Evolutionary conservation across 2,329 filamentous ascomycete genomes (phyloP), one percentile per base, ranked within the genome.

Genomic region (Tolypocladium ophioglossoides): DNA sequence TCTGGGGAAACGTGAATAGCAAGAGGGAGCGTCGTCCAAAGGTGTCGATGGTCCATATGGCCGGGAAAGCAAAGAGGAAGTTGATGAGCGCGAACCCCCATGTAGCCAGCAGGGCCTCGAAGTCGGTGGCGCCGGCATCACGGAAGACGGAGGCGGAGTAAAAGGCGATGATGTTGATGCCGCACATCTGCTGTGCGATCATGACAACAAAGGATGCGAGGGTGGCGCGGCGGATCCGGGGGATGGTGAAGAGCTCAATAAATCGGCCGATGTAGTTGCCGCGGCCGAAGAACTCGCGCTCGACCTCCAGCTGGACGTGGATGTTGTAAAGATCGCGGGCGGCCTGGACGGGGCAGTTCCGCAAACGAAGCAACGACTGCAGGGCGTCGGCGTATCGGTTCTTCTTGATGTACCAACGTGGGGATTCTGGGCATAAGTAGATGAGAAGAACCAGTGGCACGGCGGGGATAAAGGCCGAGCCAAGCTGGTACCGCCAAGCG

Each of bases 131-230:
- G 5, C 83, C 83, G 2, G 84, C 78, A 1, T 84, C 66, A 35
- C 67, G 61, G 62, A 84, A 84, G 18, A 84, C 74, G 6, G 82
- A 84, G 0, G 82, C 84, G 0, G 82, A 86, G 68, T 91, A 90
- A 67, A 90, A 90, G 1, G 86, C 84, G 54, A 90, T 86, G 54
- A 89, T 86, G 64, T 89, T 88, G 67, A 87, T 78, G 52, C 70
- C 79, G 61, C 83, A 86, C 78, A 87, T 84, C 67, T 87, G 84
- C 67, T 87, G 85, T 0, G 83, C 83, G 62, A 87, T 83, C 89
- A 95, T 95, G 60, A 92, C 87, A 1, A 83, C 82, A 59, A 84
- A 87, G 1, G 88, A 86, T 7, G 89, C 89, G 34, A 87, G 76
- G 4, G 84, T 91, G 3, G 90, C 90, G 41, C 85, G 79, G 16